Evolutionary conservation across 768 basidiomycete species (phyloP).

Genomic region (Sporobolomyces pararoseus): DNA sequence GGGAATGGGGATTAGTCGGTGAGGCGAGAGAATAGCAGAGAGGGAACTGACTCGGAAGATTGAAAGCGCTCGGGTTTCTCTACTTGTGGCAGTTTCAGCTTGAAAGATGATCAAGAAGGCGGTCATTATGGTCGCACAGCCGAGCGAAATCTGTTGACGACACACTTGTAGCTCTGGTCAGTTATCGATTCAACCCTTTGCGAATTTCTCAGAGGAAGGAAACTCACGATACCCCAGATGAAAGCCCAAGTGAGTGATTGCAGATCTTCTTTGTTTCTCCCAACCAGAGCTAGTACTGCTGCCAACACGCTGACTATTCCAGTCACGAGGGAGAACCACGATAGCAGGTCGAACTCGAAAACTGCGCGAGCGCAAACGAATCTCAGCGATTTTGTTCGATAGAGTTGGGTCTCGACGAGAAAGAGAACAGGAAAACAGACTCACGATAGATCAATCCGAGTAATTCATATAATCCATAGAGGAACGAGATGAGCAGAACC

Average conservation of each 20-base stretch:
- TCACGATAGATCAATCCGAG: conserved; percentile 7
- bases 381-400: too few relatives aligned
- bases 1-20: neutral
- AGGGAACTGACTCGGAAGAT: conserved; percentile 1
- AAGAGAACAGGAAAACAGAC: neutral
- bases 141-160: neutral
- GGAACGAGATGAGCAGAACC: neutral
- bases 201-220: too few relatives aligned
- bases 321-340: conserved; percentile 5
- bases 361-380: neutral
- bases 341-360: conserved; percentile 1
- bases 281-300: neutral
- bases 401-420: neutral
- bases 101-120: conserved; percentile 7
- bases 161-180: too few relatives aligned
- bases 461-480: conserved; percentile 5
- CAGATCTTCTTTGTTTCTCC: neutral
- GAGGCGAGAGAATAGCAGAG: neutral
- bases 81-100: neutral
- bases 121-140: conserved; percentile 11
- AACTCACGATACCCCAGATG: conserved; percentile 1
- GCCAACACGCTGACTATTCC: neutral
- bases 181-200: too few relatives aligned
- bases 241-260: neutral
- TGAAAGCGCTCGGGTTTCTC: neutral